Conservation (phyloP, 768 basidiomycete genomes). For the Lepiota venenata region DNA sequence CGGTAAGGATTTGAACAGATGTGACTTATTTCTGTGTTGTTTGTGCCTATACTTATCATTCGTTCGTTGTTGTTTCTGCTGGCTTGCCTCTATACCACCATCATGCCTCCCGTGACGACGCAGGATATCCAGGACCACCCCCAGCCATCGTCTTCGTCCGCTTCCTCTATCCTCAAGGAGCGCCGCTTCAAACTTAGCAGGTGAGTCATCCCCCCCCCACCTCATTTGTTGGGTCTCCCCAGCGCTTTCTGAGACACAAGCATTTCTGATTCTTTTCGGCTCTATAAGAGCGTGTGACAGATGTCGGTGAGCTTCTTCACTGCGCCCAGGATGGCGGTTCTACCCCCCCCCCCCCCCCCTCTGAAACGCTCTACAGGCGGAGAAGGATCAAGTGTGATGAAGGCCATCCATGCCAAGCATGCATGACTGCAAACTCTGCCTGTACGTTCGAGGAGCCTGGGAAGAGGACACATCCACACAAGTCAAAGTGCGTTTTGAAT, state of each 20-base stretch:
- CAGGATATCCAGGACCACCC: slow-evolving; percentile 42
- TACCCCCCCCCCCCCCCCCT: no score
- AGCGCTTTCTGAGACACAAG: not conserved
- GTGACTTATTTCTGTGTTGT: slow-evolving; percentile 19
- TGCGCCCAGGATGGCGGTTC: not conserved
- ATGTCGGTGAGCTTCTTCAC: slow-evolving; percentile 62
- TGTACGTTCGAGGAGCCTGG: slow-evolving; percentile 89
- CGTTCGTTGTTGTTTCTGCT: slow-evolving; percentile 15
- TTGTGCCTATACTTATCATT: slow-evolving; percentile 15
- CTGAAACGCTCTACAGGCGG: slow-evolving; percentile 42
- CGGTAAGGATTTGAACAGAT: not conserved
- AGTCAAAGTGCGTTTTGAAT: slow-evolving; percentile 64
- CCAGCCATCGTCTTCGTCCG: slow-evolving; percentile 20
- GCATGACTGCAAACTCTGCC: slow-evolving; percentile 74
- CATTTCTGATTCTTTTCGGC: slow-evolving; percentile 13
- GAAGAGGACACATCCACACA: slow-evolving; percentile 82
- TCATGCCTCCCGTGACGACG: slow-evolving; percentile 47
- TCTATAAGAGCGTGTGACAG: slow-evolving; percentile 80
- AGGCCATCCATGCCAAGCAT: slow-evolving; percentile 86
- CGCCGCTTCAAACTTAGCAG: slow-evolving; percentile 86
- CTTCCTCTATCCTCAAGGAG: slow-evolving; percentile 64
- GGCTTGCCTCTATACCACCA: slow-evolving; percentile 30
- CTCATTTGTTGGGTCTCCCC: no score
- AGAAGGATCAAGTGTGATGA: slow-evolving; percentile 87
- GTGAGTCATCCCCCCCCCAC: slow-evolving; percentile 35